These are phyloP conservation scores for Aureobasidium sp. DNA, from an alignment of 2,329 filamentous ascomycete species.

Conservation along the genomic window DNA sequence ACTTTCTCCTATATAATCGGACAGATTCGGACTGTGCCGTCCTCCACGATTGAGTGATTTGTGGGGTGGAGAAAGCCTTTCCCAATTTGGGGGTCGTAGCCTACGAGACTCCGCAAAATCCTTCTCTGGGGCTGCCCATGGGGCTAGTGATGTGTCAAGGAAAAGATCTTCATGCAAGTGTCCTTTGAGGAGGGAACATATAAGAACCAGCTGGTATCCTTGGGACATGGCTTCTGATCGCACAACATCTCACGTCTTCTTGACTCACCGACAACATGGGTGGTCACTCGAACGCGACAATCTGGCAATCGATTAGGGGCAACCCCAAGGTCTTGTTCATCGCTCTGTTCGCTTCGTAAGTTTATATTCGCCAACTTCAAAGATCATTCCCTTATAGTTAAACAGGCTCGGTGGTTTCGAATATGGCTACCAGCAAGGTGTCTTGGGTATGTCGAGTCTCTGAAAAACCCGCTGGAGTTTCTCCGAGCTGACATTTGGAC, in stretches of 20 bases:
- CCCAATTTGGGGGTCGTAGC: neutral
- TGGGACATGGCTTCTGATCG: neutral
- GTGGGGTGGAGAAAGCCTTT: neutral
- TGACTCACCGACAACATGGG: neutral
- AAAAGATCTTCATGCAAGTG: neutral
- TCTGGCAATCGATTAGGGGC: neutral
- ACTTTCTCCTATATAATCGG: neutral
- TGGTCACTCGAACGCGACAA: neutral
- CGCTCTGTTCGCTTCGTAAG: conserved; percentile 9
- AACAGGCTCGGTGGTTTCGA: conserved; percentile 46
- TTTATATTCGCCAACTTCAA: neutral
- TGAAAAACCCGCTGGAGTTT: neutral
- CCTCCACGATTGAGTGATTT: neutral
- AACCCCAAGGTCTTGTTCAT: conserved; percentile 7
- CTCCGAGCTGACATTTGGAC: neutral
- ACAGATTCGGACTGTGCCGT: neutral
- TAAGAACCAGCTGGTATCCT: neutral
- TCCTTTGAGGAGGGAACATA: neutral
- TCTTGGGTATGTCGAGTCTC: conserved; percentile 18
- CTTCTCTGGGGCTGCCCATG: neutral
- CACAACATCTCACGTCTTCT: neutral
- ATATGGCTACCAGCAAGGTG: conserved; percentile 4
- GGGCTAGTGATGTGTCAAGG: neutral
- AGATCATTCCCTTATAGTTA: neutral
- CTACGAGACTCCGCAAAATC: conserved; percentile 3